Evolutionary conservation across 176 grass and related monocot species (phyloP).

Genomic region (Oryza punctata): DNA sequence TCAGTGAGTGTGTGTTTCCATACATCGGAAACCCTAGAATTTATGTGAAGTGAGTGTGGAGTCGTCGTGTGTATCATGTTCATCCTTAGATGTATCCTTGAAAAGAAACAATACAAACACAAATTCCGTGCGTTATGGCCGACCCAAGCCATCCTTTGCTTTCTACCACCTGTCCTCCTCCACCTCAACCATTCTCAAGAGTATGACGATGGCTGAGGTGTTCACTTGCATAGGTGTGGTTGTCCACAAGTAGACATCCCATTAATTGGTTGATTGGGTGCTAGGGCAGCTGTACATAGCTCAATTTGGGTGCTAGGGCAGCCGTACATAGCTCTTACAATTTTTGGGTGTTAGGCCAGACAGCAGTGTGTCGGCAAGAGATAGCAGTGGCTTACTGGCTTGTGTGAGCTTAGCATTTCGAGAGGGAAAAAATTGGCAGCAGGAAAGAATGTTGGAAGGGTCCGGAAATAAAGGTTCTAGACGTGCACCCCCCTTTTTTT

Average conservation of each 20-base stretch:
- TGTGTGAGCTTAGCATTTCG: background rate
- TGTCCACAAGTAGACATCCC: too few species aligned
- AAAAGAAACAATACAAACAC: too few species aligned
- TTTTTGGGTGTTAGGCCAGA: background rate
- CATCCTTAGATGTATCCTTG: too few species aligned
- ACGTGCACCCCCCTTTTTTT: background rate
- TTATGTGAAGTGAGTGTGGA: too few species aligned
- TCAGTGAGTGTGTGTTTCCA: too few species aligned
- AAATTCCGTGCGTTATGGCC: too few species aligned
- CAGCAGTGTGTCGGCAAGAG: background rate
- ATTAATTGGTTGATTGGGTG: background rate
- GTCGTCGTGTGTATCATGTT: too few species aligned
- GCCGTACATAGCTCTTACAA: background rate
- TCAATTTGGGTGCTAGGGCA: background rate
- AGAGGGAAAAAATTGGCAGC: background rate
- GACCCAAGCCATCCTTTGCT: background rate
- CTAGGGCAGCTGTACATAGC: background rate
- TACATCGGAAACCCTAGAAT: too few species aligned
- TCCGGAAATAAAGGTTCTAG: conserved; percentile 44
- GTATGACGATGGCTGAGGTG: background rate
- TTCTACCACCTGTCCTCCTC: background rate
- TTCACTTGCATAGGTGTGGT: background rate
- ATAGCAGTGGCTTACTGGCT: background rate
- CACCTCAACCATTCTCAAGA: too few species aligned
- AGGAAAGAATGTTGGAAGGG: conserved; percentile 30